Conservation (phyloP, 2,329 filamentous ascomycete genomes). For the Nigrospora oryzae region DNA sequence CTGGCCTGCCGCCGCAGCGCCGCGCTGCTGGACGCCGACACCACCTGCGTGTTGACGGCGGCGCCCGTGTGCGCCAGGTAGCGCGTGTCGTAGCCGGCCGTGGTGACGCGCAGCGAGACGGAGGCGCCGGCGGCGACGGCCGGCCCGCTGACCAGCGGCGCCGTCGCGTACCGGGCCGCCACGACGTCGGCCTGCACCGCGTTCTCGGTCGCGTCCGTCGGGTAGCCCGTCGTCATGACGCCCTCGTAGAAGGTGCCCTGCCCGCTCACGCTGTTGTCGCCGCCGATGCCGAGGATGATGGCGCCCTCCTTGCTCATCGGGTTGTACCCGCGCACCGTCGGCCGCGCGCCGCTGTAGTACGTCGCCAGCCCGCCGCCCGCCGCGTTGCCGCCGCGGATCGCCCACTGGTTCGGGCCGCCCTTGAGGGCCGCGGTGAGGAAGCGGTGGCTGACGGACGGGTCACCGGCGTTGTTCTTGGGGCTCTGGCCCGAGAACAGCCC, state of each 20-base stretch:
- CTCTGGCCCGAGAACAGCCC: conserved; percentile 51
- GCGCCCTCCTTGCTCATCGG: conserved; percentile 58
- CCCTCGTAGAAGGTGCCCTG: conserved; percentile 60
- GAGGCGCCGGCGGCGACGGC: conserved; percentile 37
- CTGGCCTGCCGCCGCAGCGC: conserved; percentile 42
- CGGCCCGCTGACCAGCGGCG: conserved; percentile 36
- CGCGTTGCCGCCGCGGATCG: conserved; percentile 49
- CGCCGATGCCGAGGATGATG: conserved; percentile 63
- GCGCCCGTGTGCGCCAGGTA: conserved; percentile 45
- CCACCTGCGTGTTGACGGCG: conserved; percentile 44
- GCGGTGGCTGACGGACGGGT: conserved; percentile 43
- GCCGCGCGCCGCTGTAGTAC: conserved; percentile 49
- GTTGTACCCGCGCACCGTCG: conserved; percentile 44
- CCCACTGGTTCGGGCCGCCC: conserved; percentile 47
- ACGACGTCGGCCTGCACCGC: conserved; percentile 52
- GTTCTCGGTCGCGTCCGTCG: conserved; percentile 49
- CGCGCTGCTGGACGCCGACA: conserved; percentile 39
- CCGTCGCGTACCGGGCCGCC: conserved; percentile 44
- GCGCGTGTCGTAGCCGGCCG: conserved; percentile 40
- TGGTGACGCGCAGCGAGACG: conserved; percentile 47
- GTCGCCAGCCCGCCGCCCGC: conserved; percentile 46
- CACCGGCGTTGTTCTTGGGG: conserved; percentile 34
- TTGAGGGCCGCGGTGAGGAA: conserved; percentile 52
- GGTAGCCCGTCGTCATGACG: conserved; percentile 55
- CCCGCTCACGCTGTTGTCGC: conserved; percentile 51